These are phyloP conservation scores for Collybiopsis confluens DNA, from an alignment of 768 basidiomycete genomes.

Conservation along the genomic window DNA sequence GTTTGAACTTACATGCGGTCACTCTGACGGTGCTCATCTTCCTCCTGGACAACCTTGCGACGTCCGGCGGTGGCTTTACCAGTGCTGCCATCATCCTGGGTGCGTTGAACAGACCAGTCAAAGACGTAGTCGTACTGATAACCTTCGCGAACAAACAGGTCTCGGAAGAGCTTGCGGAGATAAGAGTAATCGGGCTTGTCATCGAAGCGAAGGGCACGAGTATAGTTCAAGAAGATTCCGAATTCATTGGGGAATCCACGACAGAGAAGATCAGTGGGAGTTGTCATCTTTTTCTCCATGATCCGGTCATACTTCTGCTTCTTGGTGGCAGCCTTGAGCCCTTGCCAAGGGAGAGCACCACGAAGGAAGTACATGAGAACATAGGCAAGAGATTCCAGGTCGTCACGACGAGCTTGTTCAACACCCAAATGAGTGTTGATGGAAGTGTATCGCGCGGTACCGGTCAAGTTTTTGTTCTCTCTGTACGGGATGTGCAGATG, in stretches of 20 bases:
- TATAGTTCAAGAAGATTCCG: conserved; percentile 98
- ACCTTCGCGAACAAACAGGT: conserved; percentile 94
- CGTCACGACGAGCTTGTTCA: conserved; percentile 96
- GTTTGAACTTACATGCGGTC: conserved; percentile 70
- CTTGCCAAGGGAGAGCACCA: conserved; percentile 97
- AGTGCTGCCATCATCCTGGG: conserved; percentile 61
- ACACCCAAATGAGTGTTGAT: conserved; percentile 99
- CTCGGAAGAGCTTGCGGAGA: conserved; percentile 98
- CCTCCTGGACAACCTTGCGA: conserved; percentile 81
- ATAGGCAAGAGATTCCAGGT: conserved; percentile 96
- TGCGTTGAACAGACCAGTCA: conserved; percentile 92
- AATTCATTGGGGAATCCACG: conserved; percentile 99
- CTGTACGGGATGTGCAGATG: conserved; percentile 99
- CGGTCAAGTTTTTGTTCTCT: conserved; percentile 99
- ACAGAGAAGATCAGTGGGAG: conserved; percentile 92
- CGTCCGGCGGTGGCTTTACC: conserved; percentile 59
- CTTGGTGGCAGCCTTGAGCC: conserved; percentile 99
- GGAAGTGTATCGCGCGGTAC: conserved; percentile 97
- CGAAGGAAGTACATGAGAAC: conserved; percentile 99
- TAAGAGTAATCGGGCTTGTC: conserved; percentile 99
- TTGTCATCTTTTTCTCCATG: conserved; percentile 99
- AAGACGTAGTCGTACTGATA: conserved; percentile 99
- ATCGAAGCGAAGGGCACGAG: conserved; percentile 97
- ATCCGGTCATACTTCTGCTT: conserved; percentile 99
- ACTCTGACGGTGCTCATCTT: conserved; percentile 77